Evolutionary conservation across 371 early-diverging fungal genomes (phyloP).

Genomic region (Batkoa obscura): DNA sequence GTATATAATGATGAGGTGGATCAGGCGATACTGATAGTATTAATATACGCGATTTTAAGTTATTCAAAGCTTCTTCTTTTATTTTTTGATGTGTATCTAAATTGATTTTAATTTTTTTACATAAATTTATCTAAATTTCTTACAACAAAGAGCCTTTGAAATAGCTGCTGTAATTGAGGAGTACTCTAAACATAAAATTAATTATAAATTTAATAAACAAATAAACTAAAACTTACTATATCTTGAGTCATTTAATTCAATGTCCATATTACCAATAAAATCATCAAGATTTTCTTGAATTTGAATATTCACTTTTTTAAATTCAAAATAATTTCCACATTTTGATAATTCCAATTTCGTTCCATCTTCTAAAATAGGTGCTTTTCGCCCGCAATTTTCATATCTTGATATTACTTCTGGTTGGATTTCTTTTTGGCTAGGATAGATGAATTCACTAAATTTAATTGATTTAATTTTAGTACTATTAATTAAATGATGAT

Average conservation of each 20-base stretch:
- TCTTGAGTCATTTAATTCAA: background rate
- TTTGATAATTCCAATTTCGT: too few species aligned
- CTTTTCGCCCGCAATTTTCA: background rate
- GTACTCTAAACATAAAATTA: background rate
- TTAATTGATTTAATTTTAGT: background rate
- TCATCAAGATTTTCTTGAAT: background rate
- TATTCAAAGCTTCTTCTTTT: constrained; percentile 30
- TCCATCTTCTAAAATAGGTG: too few species aligned
- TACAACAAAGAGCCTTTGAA: constrained; percentile 5
- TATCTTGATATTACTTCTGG: background rate
- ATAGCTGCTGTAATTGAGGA: background rate
- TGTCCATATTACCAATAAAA: background rate
- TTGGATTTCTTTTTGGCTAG: background rate
- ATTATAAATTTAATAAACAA: too few species aligned
- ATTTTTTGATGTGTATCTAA: constrained; percentile 43
- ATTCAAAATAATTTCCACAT: too few species aligned
- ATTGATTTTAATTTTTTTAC: background rate
- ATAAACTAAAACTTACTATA: too few species aligned
- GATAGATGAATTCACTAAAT: constrained; percentile 1
- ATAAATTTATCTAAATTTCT: background rate
- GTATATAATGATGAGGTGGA: constrained; percentile 71
- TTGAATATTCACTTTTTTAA: too few species aligned
- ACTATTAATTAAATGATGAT: background rate
- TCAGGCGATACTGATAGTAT: constrained; percentile 74
- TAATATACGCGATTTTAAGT: constrained; percentile 61